phyloP scores from a whole-genome alignment of 1,284 basidiomycete genomes.

The Boletellus dicymbophilus region DNA sequence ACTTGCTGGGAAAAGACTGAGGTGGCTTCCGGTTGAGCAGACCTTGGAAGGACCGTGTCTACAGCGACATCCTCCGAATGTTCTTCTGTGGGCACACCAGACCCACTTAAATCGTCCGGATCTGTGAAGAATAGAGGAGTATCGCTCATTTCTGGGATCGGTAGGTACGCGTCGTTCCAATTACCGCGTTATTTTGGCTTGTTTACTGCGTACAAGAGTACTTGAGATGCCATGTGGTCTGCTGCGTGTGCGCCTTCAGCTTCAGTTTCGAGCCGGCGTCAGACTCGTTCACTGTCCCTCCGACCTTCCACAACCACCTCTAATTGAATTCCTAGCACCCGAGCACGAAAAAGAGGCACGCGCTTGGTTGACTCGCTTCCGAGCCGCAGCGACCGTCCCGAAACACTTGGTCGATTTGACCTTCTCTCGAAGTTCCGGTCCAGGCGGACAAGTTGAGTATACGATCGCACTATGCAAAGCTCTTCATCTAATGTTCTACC shows the following conservation, averaged over 20 bases:
- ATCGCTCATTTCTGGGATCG: slow-evolving; percentile 12
- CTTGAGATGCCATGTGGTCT: slow-evolving; percentile 1
- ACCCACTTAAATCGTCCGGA: slow-evolving; percentile 35
- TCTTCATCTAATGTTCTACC: background rate
- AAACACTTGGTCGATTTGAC: slow-evolving; percentile 54
- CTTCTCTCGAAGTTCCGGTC: slow-evolving; percentile 76
- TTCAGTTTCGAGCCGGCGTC: background rate
- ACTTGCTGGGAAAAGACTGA: slow-evolving; percentile 9
- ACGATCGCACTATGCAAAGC: background rate
- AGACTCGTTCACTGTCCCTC: slow-evolving; percentile 17
- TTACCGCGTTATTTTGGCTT: too few relatives aligned
- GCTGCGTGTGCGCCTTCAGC: background rate
- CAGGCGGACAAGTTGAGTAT: slow-evolving; percentile 68
- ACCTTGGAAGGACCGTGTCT: background rate
- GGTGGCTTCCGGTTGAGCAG: slow-evolving; percentile 1
- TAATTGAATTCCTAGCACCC: slow-evolving; percentile 5
- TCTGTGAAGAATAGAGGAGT: slow-evolving; percentile 37
- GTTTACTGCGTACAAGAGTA: too few relatives aligned
- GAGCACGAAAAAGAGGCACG: slow-evolving; percentile 40
- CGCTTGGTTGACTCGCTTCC: slow-evolving; percentile 54
- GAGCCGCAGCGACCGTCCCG: slow-evolving; percentile 38
- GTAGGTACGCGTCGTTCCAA: slow-evolving; percentile 13
- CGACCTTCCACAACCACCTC: slow-evolving; percentile 22
- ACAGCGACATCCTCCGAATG: background rate
- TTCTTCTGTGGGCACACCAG: slow-evolving; percentile 1